A percentile compares a stretch with the other conserved stretches of the same genome.
These are phyloP conservation scores for Cyclotella atomus DNA, from an alignment of 108 stramenopile genomes.

Conservation along the genomic window DNA sequence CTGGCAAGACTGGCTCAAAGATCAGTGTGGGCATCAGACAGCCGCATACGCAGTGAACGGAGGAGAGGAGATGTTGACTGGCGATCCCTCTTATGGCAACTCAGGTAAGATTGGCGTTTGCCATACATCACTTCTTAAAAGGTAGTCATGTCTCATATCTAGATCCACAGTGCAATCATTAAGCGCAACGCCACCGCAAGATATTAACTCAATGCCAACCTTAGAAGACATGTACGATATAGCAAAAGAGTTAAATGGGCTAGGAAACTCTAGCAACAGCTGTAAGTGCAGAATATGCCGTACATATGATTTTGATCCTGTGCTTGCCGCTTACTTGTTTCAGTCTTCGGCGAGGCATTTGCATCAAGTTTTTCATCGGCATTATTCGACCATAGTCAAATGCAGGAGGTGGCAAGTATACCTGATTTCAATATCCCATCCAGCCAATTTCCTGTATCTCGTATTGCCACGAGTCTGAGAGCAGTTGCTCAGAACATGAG, in stretches of 20 bases:
- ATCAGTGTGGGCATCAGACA: constrained; percentile 19
- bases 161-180: constrained; percentile 10
- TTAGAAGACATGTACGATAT: constrained; percentile 24
- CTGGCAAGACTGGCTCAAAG: background rate
- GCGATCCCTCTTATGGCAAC: constrained; percentile 13
- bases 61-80: constrained; percentile 27
- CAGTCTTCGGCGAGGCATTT: constrained; percentile 29
- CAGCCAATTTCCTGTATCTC: background rate
- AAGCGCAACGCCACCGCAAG: background rate
- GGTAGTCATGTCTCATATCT: background rate
- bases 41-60: constrained; percentile 23
- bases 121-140: too few relatives aligned
- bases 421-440: constrained; percentile 20
- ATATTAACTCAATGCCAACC: constrained; percentile 21
- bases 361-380: constrained; percentile 19
- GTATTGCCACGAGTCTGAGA: constrained; percentile 6
- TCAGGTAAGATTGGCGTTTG: background rate
- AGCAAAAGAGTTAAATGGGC: constrained; percentile 30
- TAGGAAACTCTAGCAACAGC: constrained; percentile 23
- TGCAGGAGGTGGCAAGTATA: constrained; percentile 11
- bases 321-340: background rate
- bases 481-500: constrained; percentile 18
- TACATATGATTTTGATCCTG: background rate
- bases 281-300: background rate
- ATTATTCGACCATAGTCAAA: constrained; percentile 22